These are phyloP conservation scores for Rhynchospora breviuscula DNA, from an alignment of 176 grass and related monocot genomes.

Conservation along the genomic window DNA sequence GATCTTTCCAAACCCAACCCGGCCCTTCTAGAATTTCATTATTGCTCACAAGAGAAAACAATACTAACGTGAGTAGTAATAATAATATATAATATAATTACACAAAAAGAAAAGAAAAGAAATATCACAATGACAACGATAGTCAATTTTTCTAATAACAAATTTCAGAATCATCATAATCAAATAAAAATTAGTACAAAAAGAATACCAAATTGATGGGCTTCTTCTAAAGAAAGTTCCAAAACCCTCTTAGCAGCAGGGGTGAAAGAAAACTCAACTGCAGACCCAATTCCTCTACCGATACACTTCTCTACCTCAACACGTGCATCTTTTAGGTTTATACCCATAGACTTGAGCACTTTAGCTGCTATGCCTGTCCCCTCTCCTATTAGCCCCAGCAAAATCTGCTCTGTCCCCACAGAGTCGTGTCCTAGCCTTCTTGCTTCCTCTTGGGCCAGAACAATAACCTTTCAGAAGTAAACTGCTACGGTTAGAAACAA, in stretches of 20 bases:
- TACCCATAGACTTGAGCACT: slow-evolving; percentile 91
- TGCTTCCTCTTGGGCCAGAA: slow-evolving; percentile 93
- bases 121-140: neutral
- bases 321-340: slow-evolving; percentile 95
- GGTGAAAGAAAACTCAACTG: slow-evolving; percentile 81
- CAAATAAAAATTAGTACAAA: neutral
- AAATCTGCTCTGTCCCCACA: slow-evolving; percentile 92
- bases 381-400: slow-evolving; percentile 81
- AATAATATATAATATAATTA: neutral
- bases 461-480: slow-evolving; percentile 17
- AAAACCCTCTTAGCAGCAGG: slow-evolving; percentile 91
- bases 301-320: slow-evolving; percentile 91
- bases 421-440: slow-evolving; percentile 80
- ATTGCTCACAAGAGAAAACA: neutral
- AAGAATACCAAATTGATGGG: slow-evolving; percentile 67
- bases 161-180: neutral
- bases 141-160: neutral
- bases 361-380: slow-evolving; percentile 87
- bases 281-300: slow-evolving; percentile 90
- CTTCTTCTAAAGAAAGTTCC: slow-evolving; percentile 91
- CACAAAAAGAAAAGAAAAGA: neutral
- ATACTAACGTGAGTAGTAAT: neutral
- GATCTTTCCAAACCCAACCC: neutral
- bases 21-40: neutral
- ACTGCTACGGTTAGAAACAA: no score